These are phyloP conservation scores for Diophrys appendiculata DNA, from an alignment of 73 alveolate genomes.

Conservation along the genomic window DNA sequence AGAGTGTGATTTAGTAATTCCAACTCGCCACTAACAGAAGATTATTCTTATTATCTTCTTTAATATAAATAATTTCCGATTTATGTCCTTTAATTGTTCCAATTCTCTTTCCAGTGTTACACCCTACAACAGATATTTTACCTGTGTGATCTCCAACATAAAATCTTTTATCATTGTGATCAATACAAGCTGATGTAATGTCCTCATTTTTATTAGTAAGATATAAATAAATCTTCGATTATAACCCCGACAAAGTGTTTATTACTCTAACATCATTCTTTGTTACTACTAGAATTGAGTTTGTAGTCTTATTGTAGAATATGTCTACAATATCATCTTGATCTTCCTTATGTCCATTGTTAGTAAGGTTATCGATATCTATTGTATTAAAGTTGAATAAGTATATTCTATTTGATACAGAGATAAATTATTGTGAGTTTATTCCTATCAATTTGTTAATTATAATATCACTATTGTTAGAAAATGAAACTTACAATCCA, in stretches of 20 bases:
- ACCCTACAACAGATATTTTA: conserved; percentile 12
- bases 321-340: conserved; percentile 34
- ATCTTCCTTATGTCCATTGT: neutral
- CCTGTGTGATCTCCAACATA: conserved; percentile 15
- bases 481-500: no score
- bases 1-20: conserved; percentile 19
- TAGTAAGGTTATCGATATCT: conserved; percentile 25
- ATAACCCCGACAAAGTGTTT: conserved; percentile 28
- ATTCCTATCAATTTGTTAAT: conserved; percentile 29
- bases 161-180: conserved; percentile 1
- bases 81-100: conserved; percentile 6
- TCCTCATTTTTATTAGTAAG: conserved; percentile 17
- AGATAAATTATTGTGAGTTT: conserved; percentile 19
- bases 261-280: conserved; percentile 38
- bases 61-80: conserved; percentile 20
- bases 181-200: neutral
- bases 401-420: conserved; percentile 53
- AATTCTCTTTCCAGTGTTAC: conserved; percentile 27
- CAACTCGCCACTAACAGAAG: conserved; percentile 16
- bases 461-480: no score
- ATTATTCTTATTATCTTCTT: conserved; percentile 31
- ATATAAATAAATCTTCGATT: conserved; percentile 30
- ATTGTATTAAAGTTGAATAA: conserved; percentile 30
- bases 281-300: conserved; percentile 25
- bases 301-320: conserved; percentile 15